A percentile compares a stretch with the other conserved stretches of the same genome.
These are phyloP conservation scores for Secale cereale DNA, from an alignment of 176 grass and related monocot genomes.

Conservation along the genomic window DNA sequence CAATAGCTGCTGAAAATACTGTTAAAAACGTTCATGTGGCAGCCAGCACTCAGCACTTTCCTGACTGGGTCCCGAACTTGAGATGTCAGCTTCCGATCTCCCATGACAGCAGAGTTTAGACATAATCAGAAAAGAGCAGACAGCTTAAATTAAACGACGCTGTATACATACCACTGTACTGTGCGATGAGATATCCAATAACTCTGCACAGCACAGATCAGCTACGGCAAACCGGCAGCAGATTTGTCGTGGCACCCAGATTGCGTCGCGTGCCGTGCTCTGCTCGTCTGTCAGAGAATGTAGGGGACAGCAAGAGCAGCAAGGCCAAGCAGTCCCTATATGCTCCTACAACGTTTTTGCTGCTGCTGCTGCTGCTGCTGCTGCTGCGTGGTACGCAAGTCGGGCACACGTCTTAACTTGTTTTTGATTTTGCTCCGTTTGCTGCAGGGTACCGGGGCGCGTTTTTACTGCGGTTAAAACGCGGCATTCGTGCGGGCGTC, in stretches of 20 bases:
- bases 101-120: neutral
- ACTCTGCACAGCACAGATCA: neutral
- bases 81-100: neutral
- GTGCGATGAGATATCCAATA: neutral
- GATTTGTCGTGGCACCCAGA: neutral
- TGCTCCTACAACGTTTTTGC: too few species aligned
- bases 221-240: neutral
- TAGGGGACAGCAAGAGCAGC: neutral
- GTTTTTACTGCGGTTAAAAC: neutral
- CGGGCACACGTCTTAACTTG: too few species aligned
- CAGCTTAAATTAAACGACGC: neutral
- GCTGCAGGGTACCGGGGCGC: neutral
- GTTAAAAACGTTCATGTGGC: neutral
- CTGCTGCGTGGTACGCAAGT: too few species aligned
- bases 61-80: neutral
- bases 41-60: neutral
- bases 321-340: neutral
- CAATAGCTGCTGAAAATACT: neutral
- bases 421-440: neutral
- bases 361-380: too few species aligned
- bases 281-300: constrained; percentile 26
- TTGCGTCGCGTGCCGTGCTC: neutral
- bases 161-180: neutral
- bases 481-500: neutral
- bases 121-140: neutral